phyloP scores from a whole-genome alignment of 2,329 filamentous ascomycete genomes.

The Aspergillus niger region DNA sequence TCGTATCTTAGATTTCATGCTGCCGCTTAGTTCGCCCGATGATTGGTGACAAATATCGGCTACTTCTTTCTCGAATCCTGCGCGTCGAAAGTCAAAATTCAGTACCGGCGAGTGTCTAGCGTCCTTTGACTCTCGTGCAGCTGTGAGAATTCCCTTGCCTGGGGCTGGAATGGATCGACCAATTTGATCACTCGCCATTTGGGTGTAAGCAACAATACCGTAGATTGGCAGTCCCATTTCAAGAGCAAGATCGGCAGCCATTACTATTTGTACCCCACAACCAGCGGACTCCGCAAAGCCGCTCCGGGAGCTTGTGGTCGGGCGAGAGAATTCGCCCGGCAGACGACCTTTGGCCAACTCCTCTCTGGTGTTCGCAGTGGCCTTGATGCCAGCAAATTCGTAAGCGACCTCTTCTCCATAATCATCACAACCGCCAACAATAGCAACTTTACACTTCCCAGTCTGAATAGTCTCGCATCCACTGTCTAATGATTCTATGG shows the following conservation, averaged over 20 bases:
- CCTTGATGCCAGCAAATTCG: constrained; percentile 99
- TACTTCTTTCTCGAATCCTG: constrained; percentile 89
- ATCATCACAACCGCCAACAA: constrained; percentile 96
- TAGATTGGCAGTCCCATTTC: constrained; percentile 60
- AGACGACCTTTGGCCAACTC: constrained; percentile 91
- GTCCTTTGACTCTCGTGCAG: constrained; percentile 79
- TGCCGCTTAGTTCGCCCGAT: background rate
- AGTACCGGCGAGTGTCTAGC: constrained; percentile 90
- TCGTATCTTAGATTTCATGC: constrained; percentile 67
- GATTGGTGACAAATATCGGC: constrained; percentile 70
- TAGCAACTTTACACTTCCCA: constrained; percentile 91
- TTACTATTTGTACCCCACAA: constrained; percentile 83
- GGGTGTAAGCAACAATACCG: constrained; percentile 83
- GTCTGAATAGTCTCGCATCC: constrained; percentile 96
- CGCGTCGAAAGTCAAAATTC: constrained; percentile 90
- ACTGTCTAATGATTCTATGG: constrained; percentile 92
- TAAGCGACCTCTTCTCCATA: constrained; percentile 97
- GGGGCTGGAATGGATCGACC: constrained; percentile 92
- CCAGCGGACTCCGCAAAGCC: constrained; percentile 99
- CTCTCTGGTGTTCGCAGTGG: constrained; percentile 92
- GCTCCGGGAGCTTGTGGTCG: constrained; percentile 88
- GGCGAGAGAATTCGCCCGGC: constrained; percentile 92
- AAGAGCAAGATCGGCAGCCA: constrained; percentile 14
- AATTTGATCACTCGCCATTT: constrained; percentile 96
- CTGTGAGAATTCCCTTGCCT: constrained; percentile 80